Evolutionary conservation across 2,329 filamentous ascomycete species (phyloP), one percentile per base, ranked within the genome.

Genomic region (Stagonosporopsis cucurbitacearum): DNA sequence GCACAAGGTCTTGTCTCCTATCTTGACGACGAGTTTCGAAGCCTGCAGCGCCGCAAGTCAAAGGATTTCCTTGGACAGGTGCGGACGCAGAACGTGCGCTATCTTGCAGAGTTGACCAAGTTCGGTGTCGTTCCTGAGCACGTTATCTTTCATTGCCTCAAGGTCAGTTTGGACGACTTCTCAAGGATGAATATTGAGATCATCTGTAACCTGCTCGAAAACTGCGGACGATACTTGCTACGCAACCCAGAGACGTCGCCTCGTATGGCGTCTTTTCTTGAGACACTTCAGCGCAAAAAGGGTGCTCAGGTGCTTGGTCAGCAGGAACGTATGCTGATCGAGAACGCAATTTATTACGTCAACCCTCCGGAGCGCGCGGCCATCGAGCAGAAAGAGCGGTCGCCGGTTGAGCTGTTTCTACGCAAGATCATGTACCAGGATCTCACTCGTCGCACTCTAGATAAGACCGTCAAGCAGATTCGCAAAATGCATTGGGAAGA

Each of bases 161-260:
- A 97, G 76, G 94, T 99, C 74, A 96, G 94, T 65, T 80, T 99
- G 25, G 95, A 99, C 68, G 95, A 99, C 70, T 99, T 99, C 71
- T 97, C 95, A 2, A 86, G 94, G 58, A 97, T 97, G 90, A 99
- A 99, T 70, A 97, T 99, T 61, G 96, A 99, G 75, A 97, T 99
- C 66, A 94, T 99, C 61, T 96, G 93, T 69, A 96, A 96, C 69
- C 82, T 99, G 25, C 83, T 99, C 20, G 95, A 99, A 75, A 98
- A 98, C 62, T 99, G 96, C 70, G 95, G 95, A 39, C 87, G 95
- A 17, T 99, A 97, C 75, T 81, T 99, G 20, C 83, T 99, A 55
- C 91, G 94, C 45, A 98, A 95, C 65, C 88, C 92, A 0, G 93
- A 98, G 59, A 98, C 96, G 0, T 89, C 91, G 9, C 94, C 94